These are phyloP conservation scores for Calonectria ilicicola DNA, from an alignment of 2,329 filamentous ascomycete genomes.

Conservation along the genomic window DNA sequence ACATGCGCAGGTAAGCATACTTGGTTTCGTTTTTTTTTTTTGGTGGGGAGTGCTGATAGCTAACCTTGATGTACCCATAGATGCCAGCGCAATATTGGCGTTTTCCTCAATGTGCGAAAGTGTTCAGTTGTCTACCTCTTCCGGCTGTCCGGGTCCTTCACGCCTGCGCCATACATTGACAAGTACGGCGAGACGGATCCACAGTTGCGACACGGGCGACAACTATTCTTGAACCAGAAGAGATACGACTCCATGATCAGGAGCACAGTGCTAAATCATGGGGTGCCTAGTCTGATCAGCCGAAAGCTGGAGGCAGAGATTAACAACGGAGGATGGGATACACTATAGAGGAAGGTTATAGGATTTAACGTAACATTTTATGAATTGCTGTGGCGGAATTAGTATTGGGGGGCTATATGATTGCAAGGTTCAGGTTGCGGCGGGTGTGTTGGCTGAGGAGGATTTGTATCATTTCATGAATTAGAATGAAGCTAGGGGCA, in stretches of 20 bases:
- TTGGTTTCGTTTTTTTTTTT: background rate
- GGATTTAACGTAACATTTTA: background rate
- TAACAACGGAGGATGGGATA: conserved; percentile 98
- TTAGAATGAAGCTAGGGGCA: conserved; percentile 2
- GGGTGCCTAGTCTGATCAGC: conserved; percentile 89
- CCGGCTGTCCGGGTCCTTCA: conserved; percentile 83
- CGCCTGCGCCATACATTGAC: conserved; percentile 92
- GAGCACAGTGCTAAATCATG: conserved; percentile 87
- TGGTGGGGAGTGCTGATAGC: background rate
- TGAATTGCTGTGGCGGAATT: background rate
- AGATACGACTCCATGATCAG: conserved; percentile 90
- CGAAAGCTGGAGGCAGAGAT: conserved; percentile 94
- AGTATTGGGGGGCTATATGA: background rate
- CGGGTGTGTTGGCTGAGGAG: background rate
- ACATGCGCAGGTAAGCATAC: conserved; percentile 80
- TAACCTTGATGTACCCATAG: conserved; percentile 57
- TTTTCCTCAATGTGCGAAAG: conserved; percentile 97
- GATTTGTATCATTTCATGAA: background rate
- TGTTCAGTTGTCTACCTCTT: conserved; percentile 93
- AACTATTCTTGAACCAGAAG: conserved; percentile 93
- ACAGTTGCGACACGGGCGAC: conserved; percentile 87
- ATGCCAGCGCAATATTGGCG: conserved; percentile 89
- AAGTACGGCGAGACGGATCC: conserved; percentile 95
- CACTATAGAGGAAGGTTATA: conserved; percentile 47
- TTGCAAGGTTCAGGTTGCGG: background rate